Conservation (phyloP, 2,329 filamentous ascomycete genomes). For the Zymoseptoria brevis region DNA sequence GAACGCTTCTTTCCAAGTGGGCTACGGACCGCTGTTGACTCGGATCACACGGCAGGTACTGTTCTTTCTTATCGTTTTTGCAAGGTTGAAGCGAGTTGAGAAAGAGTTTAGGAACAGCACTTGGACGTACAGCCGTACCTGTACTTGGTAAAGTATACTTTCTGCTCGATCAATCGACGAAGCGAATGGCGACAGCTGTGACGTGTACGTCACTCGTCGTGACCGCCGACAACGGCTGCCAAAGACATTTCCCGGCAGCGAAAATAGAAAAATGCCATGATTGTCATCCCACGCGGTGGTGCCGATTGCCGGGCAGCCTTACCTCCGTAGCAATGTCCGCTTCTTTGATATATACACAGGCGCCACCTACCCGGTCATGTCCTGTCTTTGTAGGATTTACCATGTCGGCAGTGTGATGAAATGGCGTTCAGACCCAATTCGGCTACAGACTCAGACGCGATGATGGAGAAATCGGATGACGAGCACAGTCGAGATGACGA, state of each 20-base stretch:
- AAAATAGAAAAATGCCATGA: neutral
- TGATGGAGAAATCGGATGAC: constrained; percentile 6
- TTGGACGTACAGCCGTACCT: neutral
- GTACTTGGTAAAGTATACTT: neutral
- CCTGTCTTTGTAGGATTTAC: neutral
- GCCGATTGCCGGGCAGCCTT: neutral
- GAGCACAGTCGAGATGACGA: neutral
- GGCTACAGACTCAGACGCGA: neutral
- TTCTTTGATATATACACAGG: neutral
- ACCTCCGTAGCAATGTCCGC: neutral
- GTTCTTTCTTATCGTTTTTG: neutral
- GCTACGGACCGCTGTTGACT: neutral
- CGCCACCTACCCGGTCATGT: neutral
- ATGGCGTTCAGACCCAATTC: neutral
- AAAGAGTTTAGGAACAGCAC: neutral
- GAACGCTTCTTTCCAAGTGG: neutral
- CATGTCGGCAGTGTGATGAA: neutral
- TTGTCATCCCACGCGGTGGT: neutral
- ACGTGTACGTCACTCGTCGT: neutral
- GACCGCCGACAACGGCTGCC: neutral
- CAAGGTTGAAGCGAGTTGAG: neutral
- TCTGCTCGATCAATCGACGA: neutral
- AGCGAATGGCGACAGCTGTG: neutral
- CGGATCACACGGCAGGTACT: neutral
- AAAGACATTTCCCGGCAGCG: neutral